A percentile compares a stretch with the other conserved stretches of the same genome.
Conservation (phyloP, 139 green algal genomes). For the Coelastrella sp. region DNA sequence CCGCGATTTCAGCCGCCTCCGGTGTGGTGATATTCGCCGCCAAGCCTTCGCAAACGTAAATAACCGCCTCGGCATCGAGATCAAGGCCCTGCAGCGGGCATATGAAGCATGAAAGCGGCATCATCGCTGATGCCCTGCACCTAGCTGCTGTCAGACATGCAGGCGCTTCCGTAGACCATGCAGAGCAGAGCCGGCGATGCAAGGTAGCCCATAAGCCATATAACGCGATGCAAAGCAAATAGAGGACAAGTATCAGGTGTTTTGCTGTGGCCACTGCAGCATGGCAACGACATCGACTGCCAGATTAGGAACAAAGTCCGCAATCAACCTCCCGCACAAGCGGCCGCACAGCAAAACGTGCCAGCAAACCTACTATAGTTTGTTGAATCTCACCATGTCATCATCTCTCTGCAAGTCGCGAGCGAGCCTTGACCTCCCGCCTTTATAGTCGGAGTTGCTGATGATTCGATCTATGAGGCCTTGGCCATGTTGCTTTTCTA, state of each 20-base stretch:
- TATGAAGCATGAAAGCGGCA: too few relatives aligned
- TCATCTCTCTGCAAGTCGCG: background rate
- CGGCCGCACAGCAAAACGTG: background rate
- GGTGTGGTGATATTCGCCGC: background rate
- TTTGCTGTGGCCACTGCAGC: too few relatives aligned
- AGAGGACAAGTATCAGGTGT: too few relatives aligned
- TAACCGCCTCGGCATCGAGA: background rate
- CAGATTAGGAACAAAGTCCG: too few relatives aligned
- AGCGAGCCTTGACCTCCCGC: background rate
- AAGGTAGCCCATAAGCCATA: too few relatives aligned
- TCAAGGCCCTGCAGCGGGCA: background rate
- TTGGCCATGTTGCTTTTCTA: background rate
- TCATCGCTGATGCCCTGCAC: background rate
- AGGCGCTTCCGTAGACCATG: too few relatives aligned
- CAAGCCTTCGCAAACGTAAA: conserved; percentile 12
- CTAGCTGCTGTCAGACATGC: background rate
- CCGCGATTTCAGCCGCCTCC: conserved; percentile 9
- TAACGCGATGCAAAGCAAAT: too few relatives aligned
- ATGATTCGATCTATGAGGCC: background rate
- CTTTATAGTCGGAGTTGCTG: background rate
- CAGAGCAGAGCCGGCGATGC: too few relatives aligned
- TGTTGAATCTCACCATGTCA: background rate
- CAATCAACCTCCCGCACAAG: background rate
- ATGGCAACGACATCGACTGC: too few relatives aligned
- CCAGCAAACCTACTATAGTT: background rate